Evolutionary conservation across 2,329 filamentous ascomycete genomes (phyloP), one percentile per base, ranked within the genome.

Genomic region (Fusarium staphyleae): DNA sequence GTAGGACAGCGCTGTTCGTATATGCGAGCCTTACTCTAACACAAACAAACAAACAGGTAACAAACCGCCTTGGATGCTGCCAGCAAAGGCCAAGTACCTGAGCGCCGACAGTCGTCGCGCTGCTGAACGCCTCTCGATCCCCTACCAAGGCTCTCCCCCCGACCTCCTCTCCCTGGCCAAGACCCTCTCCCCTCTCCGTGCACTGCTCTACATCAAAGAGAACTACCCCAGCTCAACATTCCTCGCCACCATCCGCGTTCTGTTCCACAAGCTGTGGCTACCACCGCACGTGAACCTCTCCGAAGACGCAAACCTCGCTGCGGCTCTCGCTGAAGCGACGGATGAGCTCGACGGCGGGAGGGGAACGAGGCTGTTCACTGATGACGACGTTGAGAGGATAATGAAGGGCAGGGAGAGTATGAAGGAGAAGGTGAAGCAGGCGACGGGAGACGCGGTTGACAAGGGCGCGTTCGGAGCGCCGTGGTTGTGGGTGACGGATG

Each of bases 381-480:
- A 73, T 0, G 69, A 74, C 2, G 80, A 91, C 39, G 80, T 86
- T 2, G 67, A 75, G 10, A 72, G 72, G 15, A 86, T 91, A 45
- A 60, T 90, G 50, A 68, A 73, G 3, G 83, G 79, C 6, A 78
- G 77, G 16, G 76, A 79, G 4, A 74, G 81, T 57, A 69, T 75
- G 61, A 79, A 75, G 69, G 68, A 70, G 9, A 62, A 58, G 24
- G 72, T 91, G 22, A 80, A 81, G 52, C 75, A 72, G 5, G 80
- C 80, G 35, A 92, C 89, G 14, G 78, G 83, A 53, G 78, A 79
- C 59, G 87, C 83, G 0, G 70, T 90, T 13, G 81, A 83, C 30
- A 76, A 75, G 42, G 90, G 89, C 0, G 90, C 89, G 0, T 93
- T 90, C 71, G 90, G 90, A 0, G 84, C 85, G 42, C 90, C 90